A percentile compares a stretch with the other conserved stretches of the same genome.
Evolutionary conservation across 148 eudicot species (phyloP).

Genomic region (Persicaria tinctoria): DNA sequence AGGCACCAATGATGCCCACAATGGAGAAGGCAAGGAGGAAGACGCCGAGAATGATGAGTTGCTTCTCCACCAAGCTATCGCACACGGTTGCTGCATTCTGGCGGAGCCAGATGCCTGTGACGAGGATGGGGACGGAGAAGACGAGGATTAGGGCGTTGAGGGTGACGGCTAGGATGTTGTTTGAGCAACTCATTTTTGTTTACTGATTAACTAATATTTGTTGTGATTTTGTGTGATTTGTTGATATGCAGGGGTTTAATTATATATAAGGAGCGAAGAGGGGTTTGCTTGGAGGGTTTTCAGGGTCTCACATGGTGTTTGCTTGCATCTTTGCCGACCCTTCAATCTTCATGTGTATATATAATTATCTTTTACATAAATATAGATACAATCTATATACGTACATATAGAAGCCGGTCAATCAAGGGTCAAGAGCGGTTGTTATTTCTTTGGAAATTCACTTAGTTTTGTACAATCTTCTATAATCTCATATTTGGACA

Average conservation of each 20-base stretch:
- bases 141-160: neutral
- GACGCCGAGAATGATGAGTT: neutral
- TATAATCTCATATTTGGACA: no score
- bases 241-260: neutral
- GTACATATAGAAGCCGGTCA: no score
- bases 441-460: no score
- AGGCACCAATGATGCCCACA: neutral
- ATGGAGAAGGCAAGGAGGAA: neutral
- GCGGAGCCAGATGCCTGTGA: neutral
- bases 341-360: neutral
- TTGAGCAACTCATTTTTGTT: neutral
- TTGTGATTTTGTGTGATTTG: neutral
- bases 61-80: neutral
- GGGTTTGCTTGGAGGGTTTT: neutral
- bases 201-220: neutral
- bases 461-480: no score
- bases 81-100: neutral
- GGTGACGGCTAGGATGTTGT: neutral
- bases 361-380: no score
- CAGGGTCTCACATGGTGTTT: neutral
- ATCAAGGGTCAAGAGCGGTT: no score
- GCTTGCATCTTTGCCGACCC: neutral
- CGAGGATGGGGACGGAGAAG: neutral
- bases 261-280: neutral
- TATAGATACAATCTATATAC: no score